Base-by-base conservation (phyloP, 352 stramenopile species). In the Pythium sp. region DNA sequence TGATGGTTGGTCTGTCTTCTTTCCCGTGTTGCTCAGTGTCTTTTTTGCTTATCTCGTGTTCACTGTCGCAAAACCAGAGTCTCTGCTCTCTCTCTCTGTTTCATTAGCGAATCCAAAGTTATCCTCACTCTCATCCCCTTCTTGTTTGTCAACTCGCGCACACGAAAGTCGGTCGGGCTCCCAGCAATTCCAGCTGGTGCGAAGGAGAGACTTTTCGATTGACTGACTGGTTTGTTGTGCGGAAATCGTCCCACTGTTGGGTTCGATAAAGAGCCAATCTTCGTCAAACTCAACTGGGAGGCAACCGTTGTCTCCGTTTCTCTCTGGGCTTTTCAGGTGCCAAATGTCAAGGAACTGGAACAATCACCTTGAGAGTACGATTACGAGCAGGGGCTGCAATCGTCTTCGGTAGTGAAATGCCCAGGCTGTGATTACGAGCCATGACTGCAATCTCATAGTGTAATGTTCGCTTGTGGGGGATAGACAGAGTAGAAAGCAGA, bases 51-150 rank as follows among this genome's bases (percentile, higher is more conserved):
- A 49, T 20, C 43, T 51, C 43, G 43, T 51, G 43, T 51, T 51
- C 43, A 24, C 41, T 49, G 41, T 49, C 41, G 41, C 41, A 49
- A 49, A 49, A 20, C 36, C 18, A 11, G 18, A 5, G 18, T 11
- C 41, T n/a, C 34, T 41, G 34, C 41, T 47, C 12, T 47, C 38
- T 47, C 14, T 47, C 41, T 49, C 41, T 49, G 15, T 51, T 51
- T 51, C 43, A 51, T 51, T 24, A 51, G 43, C 43, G 43, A 49
- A 51, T 51, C 43, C 43, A 51, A 51, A 51, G 43, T 51, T 51
- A 51, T 51, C 43, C 43, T 51, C 43, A 12, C 7, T 24, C 41
- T 49, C 43, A 51, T 51, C 43, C 4, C 43, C 18, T 51, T 51
- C 14, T 49, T 49, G 18, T 24, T 24, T 51, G 43, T 51, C 43